Evolutionary conservation across 2,329 filamentous ascomycete genomes (phyloP), one percentile per base, ranked within the genome.

Genomic region (Ceratocystis albifundus): DNA sequence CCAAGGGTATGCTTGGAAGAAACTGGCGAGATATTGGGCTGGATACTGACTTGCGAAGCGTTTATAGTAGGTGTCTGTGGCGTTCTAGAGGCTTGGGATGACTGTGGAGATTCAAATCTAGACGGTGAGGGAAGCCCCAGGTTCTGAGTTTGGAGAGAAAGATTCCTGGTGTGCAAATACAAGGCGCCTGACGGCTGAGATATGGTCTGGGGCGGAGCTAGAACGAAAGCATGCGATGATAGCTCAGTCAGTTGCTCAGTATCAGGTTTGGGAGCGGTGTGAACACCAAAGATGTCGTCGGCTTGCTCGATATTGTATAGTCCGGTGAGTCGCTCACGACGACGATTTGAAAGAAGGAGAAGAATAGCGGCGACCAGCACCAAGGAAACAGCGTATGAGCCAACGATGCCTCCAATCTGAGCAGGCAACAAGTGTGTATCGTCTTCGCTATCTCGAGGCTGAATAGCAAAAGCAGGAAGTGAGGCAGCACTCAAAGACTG

Each of bases 381-480:
- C 72, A 95, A 81, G 45, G 85, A 89, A 68, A 90, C 75, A 67
- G 92, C 81, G 83, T 96, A 96, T 68, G 89, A 87, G 69, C 87
- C 90, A 68, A 93, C 82, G 68, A 97, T 88, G 70, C 87, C 90
- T 69, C 88, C 88, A 71, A 96, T 86, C 75, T 96, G 88, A 68
- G 85, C 86, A 20, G 91, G 90, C 25, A 96, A 83, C 22, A 65
- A 36, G n/a, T 65, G 22, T 46, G 32, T 57, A 25, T 68, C 44
- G 44, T n/a, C 12, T 41, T 41, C 17, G 36, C 78, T 77, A 73
- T 57, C 62, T 15, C 48, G 46, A 50, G 91, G 80, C 71, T 84
- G 79, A 62, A 84, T 74, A 46, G 86, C 36, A 41, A 12, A 83
- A 71, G 80, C 76, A 17, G 62, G 71, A 69, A 71, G 68, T 64